Evolutionary conservation across 1,139 yeast species (phyloP).

Genomic region (Eremothecium cymbalariae): DNA sequence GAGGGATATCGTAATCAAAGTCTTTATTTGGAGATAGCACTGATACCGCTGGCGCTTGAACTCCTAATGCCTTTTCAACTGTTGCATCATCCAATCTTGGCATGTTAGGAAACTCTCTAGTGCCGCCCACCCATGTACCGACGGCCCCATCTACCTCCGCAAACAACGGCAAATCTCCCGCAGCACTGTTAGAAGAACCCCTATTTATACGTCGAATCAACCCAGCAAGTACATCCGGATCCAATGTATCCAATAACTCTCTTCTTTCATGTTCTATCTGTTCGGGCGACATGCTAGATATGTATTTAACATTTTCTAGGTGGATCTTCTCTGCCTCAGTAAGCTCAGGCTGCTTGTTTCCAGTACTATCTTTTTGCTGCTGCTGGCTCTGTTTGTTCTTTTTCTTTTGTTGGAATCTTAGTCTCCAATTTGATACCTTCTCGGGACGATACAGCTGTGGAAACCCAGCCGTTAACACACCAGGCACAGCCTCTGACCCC

Average conservation of each 20-base stretch:
- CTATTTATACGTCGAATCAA: conserved; percentile 39
- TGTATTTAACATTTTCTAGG: conserved; percentile 57
- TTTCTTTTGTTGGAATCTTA: conserved; percentile 32
- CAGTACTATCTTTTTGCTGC: conserved; percentile 12
- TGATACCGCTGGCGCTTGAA: conserved; percentile 12
- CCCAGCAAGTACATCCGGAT: conserved; percentile 59
- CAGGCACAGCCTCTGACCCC: conserved; percentile 7
- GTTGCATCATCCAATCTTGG: conserved; percentile 28
- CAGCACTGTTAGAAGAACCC: conserved; percentile 23
- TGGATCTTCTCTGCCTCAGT: conserved; percentile 69
- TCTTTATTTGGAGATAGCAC: conserved; percentile 11
- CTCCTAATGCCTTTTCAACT: conserved; percentile 33
- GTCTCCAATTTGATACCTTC: conserved; percentile 37
- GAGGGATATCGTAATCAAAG: conserved; percentile 10
- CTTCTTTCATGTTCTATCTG: conserved; percentile 59
- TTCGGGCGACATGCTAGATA: conserved; percentile 56
- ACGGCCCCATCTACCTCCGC: conserved; percentile 54
- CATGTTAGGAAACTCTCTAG: conserved; percentile 36
- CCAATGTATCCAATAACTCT: conserved; percentile 57
- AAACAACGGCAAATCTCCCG: conserved; percentile 32
- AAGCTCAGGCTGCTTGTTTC: conserved; percentile 20
- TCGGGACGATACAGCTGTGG: conserved; percentile 36
- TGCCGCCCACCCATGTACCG: conserved; percentile 70
- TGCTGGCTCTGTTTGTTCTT: conserved; percentile 15
- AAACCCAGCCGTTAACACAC: conserved; percentile 39